Conservation (phyloP, 768 basidiomycete species). For the Terana coerulea region DNA sequence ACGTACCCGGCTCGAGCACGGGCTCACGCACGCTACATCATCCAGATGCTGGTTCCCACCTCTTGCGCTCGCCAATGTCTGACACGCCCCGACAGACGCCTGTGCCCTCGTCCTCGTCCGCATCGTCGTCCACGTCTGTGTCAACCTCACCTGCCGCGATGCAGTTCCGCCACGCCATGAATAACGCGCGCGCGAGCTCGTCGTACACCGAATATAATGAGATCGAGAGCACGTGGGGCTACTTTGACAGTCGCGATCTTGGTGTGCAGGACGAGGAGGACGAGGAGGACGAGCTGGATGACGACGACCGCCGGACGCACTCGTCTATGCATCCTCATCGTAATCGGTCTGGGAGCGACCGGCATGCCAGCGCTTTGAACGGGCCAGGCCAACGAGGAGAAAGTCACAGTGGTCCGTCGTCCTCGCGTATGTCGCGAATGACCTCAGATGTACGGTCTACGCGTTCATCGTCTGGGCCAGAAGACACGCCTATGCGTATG, state of each 20-base stretch:
- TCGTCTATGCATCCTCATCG: slow-evolving; percentile 1
- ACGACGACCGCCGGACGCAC: slow-evolving; percentile 10
- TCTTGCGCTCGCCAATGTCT: too few relatives aligned
- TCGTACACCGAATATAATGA: slow-evolving; percentile 22
- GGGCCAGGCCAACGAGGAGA: slow-evolving; percentile 15
- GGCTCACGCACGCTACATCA: not conserved
- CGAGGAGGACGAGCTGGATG: slow-evolving; percentile 19
- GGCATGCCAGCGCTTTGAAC: not conserved
- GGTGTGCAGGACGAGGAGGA: slow-evolving; percentile 28
- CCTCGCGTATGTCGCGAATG: slow-evolving; percentile 12
- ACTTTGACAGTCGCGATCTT: slow-evolving; percentile 44
- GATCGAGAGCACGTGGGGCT: slow-evolving; percentile 48
- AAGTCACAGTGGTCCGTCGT: not conserved
- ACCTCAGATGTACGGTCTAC: slow-evolving; percentile 25
- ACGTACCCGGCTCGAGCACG: not conserved
- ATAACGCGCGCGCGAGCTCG: not conserved
- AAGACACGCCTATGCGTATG: slow-evolving; percentile 16
- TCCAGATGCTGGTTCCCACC: too few relatives aligned
- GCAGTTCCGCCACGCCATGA: not conserved
- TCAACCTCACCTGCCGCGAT: slow-evolving; percentile 7
- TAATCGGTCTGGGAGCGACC: not conserved
- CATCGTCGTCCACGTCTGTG: slow-evolving; percentile 1
- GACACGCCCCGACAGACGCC: slow-evolving; percentile 5
- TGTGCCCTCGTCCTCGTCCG: slow-evolving; percentile 2
- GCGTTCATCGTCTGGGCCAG: slow-evolving; percentile 19